A percentile compares a stretch with the other conserved stretches of the same genome.
phyloP scores from a whole-genome alignment of 2,329 filamentous ascomycete genomes.

The Neofusicoccum umdonicola region DNA sequence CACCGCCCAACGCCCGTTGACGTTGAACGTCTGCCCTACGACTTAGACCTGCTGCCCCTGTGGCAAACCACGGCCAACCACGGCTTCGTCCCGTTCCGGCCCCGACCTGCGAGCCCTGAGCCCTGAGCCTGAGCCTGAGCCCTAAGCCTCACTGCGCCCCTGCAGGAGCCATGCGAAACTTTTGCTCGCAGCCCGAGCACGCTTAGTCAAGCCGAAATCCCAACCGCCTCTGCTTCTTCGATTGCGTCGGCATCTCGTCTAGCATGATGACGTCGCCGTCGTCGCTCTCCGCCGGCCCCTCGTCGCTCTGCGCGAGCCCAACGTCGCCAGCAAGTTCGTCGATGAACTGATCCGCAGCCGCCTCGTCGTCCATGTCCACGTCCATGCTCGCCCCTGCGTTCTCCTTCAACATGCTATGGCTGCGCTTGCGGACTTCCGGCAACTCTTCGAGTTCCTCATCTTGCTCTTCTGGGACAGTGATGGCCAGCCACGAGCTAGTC shows the following conservation, averaged over 20 bases:
- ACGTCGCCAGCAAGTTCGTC: constrained; percentile 8
- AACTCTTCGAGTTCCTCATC: neutral
- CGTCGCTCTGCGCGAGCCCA: constrained; percentile 1
- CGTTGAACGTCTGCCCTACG: constrained; percentile 2
- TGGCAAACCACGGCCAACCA: constrained; percentile 8
- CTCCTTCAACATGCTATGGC: neutral
- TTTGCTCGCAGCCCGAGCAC: neutral
- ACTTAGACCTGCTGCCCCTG: neutral
- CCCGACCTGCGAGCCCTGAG: neutral
- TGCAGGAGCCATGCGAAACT: neutral
- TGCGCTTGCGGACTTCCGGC: neutral
- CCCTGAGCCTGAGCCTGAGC: neutral
- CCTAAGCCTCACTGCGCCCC: constrained; percentile 1
- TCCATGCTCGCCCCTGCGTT: neutral
- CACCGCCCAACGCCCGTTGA: neutral
- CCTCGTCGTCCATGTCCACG: constrained; percentile 1
- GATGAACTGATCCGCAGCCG: constrained; percentile 12
- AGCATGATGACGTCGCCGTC: constrained; percentile 3
- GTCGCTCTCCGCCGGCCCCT: constrained; percentile 5
- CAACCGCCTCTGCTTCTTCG: constrained; percentile 3
- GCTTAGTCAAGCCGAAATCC: neutral
- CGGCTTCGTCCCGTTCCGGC: constrained; percentile 12
- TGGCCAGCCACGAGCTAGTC: neutral
- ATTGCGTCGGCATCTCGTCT: neutral
- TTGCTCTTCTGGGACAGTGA: neutral